Percentiles rank a stretch among this genome's conserved stretches.
Evolutionary conservation across 2,329 filamentous ascomycete genomes (phyloP).

Genomic region (Neurospora sp.): DNA sequence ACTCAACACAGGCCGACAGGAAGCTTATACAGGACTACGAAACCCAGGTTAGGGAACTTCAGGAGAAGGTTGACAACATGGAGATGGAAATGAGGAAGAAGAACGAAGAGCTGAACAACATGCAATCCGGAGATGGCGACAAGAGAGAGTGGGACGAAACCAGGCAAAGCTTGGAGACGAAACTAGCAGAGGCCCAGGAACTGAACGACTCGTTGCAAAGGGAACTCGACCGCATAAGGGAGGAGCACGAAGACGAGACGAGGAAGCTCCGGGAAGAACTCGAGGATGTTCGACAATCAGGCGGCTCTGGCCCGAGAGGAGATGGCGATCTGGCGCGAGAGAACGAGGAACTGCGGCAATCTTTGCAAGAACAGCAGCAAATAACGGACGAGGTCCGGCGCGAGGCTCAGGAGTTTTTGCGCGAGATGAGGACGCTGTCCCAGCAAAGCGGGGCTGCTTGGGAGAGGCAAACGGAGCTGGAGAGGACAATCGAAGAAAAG

Average conservation of each 20-base stretch:
- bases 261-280: conserved; percentile 55
- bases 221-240: conserved; percentile 65
- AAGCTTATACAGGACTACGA: conserved; percentile 73
- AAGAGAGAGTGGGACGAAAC: conserved; percentile 62
- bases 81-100: conserved; percentile 59
- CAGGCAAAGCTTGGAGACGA: conserved; percentile 58
- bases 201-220: conserved; percentile 71
- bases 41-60: conserved; percentile 62
- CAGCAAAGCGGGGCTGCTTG: conserved; percentile 68
- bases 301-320: conserved; percentile 8
- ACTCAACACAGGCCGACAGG: conserved; percentile 45
- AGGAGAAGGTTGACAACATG: conserved; percentile 61
- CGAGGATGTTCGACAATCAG: conserved; percentile 30
- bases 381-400: conserved; percentile 78
- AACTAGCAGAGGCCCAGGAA: conserved; percentile 62
- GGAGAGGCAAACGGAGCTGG: conserved; percentile 72
- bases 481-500: conserved; percentile 62
- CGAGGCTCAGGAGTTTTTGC: conserved; percentile 73
- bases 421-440: conserved; percentile 82
- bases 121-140: conserved; percentile 42
- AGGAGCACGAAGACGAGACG: conserved; percentile 55
- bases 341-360: conserved; percentile 56
- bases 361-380: conserved; percentile 64
- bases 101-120: conserved; percentile 48
- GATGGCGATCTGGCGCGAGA: conserved; percentile 48